Percentiles rank a stretch among this genome's conserved stretches.
Conservation (phyloP, 106 monocot genomes). For the Cymbidium sinense region DNA sequence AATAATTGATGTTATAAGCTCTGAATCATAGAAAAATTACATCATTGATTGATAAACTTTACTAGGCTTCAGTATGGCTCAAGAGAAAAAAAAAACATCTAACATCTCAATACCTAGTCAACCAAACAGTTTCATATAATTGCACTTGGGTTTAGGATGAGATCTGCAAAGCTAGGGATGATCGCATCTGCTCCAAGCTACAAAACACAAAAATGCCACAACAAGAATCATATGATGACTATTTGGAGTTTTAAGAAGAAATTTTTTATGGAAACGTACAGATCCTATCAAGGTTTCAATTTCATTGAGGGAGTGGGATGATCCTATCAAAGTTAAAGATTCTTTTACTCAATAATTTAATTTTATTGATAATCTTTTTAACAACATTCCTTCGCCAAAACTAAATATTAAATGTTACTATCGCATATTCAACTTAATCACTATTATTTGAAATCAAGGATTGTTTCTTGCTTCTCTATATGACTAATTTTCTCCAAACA, state of each 20-base stretch:
- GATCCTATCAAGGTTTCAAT: too few relatives aligned
- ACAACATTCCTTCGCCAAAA: too few relatives aligned
- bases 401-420: too few relatives aligned
- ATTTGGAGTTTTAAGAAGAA: neutral
- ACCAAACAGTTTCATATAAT: neutral
- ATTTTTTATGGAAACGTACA: neutral
- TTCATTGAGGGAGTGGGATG: too few relatives aligned
- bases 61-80: neutral
- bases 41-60: neutral
- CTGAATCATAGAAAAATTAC: neutral
- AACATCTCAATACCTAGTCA: neutral
- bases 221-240: neutral
- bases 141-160: neutral
- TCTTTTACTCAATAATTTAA: too few relatives aligned
- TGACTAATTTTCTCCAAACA: too few relatives aligned
- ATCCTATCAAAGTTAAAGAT: too few relatives aligned
- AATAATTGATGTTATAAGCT: neutral
- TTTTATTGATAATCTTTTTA: too few relatives aligned
- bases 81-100: neutral
- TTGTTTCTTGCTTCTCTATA: too few relatives aligned
- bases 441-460: too few relatives aligned
- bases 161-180: neutral
- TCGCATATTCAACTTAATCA: too few relatives aligned
- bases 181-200: neutral
- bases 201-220: neutral